Conservation (phyloP, 2,329 filamentous ascomycete genomes). For the Colletotrichum lini region DNA sequence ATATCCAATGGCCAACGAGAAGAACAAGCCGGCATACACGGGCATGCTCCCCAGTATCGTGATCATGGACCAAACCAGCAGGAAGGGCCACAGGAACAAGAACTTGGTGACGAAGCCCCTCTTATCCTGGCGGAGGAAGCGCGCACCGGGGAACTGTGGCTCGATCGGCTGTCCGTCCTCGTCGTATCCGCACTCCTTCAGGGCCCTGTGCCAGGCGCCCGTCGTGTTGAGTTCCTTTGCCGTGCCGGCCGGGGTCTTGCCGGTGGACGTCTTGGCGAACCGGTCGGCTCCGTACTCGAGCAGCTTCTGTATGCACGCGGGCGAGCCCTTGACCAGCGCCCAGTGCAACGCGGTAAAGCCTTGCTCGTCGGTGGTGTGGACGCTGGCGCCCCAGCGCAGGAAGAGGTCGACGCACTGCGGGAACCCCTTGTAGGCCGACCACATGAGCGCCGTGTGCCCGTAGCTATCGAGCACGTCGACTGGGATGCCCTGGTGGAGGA, state of each 20-base stretch:
- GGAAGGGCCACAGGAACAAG: conserved; percentile 90
- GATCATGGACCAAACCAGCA: conserved; percentile 79
- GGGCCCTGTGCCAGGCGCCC: conserved; percentile 84
- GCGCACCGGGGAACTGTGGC: conserved; percentile 80
- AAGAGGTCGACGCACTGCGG: conserved; percentile 93
- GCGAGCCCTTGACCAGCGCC: conserved; percentile 94
- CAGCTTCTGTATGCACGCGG: conserved; percentile 91
- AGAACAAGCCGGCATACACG: conserved; percentile 82
- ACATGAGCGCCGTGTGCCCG: conserved; percentile 96
- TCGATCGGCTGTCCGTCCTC: conserved; percentile 80
- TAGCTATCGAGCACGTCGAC: conserved; percentile 92
- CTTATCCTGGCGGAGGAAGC: conserved; percentile 82
- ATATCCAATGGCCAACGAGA: conserved; percentile 76
- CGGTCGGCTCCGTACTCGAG: conserved; percentile 96
- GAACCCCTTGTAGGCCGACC: conserved; percentile 98
- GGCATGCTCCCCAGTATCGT: conserved; percentile 81
- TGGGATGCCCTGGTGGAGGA: conserved; percentile 95
- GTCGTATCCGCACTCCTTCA: conserved; percentile 88
- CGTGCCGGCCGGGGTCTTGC: conserved; percentile 90
- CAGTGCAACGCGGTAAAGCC: conserved; percentile 97
- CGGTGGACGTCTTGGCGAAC: conserved; percentile 89
- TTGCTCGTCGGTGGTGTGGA: conserved; percentile 90
- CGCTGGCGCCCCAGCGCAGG: conserved; percentile 93
- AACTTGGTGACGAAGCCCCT: conserved; percentile 85
- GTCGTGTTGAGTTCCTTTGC: conserved; percentile 92